phyloP scores from a whole-genome alignment of 768 basidiomycete genomes.

The Lactarius hengduanensis region DNA sequence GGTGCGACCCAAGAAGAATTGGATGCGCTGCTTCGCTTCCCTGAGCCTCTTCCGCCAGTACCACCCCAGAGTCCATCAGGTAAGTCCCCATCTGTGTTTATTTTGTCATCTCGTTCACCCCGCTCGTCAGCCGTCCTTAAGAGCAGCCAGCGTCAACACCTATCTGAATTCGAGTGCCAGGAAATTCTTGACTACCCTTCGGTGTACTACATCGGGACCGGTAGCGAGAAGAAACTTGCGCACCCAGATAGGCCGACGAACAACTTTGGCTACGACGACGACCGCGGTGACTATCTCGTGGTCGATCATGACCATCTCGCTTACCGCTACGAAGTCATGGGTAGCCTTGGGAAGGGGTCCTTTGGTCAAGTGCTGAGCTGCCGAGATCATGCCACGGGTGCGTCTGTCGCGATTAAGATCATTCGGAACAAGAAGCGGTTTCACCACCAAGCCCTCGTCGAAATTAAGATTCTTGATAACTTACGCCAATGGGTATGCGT shows the following conservation, averaged over 20 bases:
- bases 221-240: conserved; percentile 82
- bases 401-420: conserved; percentile 98
- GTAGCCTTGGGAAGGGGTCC: conserved; percentile 94
- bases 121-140: conserved; percentile 56
- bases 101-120: neutral
- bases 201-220: conserved; percentile 79
- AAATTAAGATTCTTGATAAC: conserved; percentile 97
- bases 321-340: conserved; percentile 94
- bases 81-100: conserved; percentile 40
- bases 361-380: conserved; percentile 97
- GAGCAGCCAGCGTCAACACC: conserved; percentile 60
- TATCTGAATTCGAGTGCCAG: conserved; percentile 87
- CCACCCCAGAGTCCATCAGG: conserved; percentile 65
- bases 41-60: conserved; percentile 79
- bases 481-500: conserved; percentile 92
- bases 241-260: conserved; percentile 69
- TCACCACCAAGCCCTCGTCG: conserved; percentile 97
- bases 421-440: conserved; percentile 99
- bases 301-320: conserved; percentile 90
- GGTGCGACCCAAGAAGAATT: conserved; percentile 86
- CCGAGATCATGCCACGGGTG: conserved; percentile 91
- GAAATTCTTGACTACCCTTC: conserved; percentile 86
- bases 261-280: conserved; percentile 97
- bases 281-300: conserved; percentile 94
- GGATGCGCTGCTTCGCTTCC: conserved; percentile 87